Evolutionary conservation across 441 rosid genomes (phyloP), one percentile per base, ranked within the genome.

Genomic region (Syzygium malaccense): DNA sequence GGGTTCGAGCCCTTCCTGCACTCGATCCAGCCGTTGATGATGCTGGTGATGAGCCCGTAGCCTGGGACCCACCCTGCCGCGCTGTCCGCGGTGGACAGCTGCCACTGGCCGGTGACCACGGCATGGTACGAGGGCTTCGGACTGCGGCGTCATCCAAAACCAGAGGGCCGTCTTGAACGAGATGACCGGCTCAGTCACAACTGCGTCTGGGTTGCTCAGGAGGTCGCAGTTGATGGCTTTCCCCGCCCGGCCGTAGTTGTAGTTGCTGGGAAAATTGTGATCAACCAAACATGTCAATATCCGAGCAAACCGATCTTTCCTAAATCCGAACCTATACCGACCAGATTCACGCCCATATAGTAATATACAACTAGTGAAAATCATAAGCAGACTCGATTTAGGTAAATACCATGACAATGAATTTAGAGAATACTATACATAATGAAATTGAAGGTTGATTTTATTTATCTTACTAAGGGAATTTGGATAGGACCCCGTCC

Each of bases 71-170:
- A 91, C 4, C 93, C 93, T 0, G 95, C 96, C 0, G 93, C 91
- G 4, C 88, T 86, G 49, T 94, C 95, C 0, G 91, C 92, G 0
- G 45, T 88, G 0, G 94, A 91, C 0, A 95, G 96, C 53, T 64
- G 83, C 96, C 96, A 93, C 14, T 88, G 90, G 13, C 94, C 93
- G 0, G 28, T 66, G 78, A 94, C 89, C 13, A 94, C 93, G 0
- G 89, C 93, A 79, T 94, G 95, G 88, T 93, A 90, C 7, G 96
- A 94, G 28, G 95, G 96, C 87, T 93, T 94, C 1, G 93, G 93
- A 88, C 88, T 93, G 96, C 14, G 94, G 92, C 4, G 95, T 94
- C 95, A 92, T 94, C 96, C 95, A 93, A 89, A 94, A 94, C 96
- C 96, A 94, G 18, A 93, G 87, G 8, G 94, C 96, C 0, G 96